Conservation (phyloP, 805 yeast species). For the Metschnikowia peoriensis region DNA sequence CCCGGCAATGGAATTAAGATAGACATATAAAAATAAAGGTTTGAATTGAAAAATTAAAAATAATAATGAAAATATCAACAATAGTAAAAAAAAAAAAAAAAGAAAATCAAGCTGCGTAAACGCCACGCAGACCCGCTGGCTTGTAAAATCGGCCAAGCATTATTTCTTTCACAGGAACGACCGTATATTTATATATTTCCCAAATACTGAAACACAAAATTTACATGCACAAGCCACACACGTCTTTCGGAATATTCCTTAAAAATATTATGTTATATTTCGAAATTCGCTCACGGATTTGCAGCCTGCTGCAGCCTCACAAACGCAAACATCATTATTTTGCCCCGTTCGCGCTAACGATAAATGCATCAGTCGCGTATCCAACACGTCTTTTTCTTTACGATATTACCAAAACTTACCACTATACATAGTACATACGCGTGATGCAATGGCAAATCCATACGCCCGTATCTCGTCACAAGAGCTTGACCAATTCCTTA, state of each 20-base stretch:
- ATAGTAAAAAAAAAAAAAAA: no score
- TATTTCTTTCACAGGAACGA: no score
- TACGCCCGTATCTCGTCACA: conserved; percentile 22
- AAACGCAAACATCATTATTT: no score
- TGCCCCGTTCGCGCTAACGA: not conserved
- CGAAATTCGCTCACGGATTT: not conserved
- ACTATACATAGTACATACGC: not conserved
- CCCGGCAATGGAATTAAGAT: no score
- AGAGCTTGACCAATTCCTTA: conserved; percentile 33
- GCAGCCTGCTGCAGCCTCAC: not conserved
- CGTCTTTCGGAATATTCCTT: not conserved
- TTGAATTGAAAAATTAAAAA: not conserved
- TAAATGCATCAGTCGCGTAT: no score
- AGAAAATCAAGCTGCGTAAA: no score
- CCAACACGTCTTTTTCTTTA: not conserved
- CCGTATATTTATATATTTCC: not conserved
- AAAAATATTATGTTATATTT: no score
- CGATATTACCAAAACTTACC: not conserved
- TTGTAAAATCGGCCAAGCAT: no score
- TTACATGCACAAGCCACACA: not conserved
- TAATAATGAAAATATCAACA: no score
- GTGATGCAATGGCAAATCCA: conserved; percentile 11
- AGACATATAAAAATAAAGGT: not conserved
- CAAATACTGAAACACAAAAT: not conserved
- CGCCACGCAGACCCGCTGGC: no score